Evolutionary conservation across 495 filamentous ascomycete genomes (phyloP).

Genomic region (Pyrenula aspistea): DNA sequence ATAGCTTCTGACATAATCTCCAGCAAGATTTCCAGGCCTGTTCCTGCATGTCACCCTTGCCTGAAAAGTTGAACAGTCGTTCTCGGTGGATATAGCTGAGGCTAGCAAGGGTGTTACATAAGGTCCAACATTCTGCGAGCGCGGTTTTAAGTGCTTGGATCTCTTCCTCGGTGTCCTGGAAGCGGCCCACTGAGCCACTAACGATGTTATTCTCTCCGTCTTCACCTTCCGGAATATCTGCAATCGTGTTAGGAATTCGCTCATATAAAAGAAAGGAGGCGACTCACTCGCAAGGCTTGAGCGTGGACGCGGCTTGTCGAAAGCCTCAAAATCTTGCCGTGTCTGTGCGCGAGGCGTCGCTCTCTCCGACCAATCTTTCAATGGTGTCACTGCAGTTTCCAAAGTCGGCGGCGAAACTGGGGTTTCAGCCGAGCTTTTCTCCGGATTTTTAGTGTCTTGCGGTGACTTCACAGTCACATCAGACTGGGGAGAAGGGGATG

Average conservation of each 20-base stretch:
- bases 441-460: constrained; percentile 6
- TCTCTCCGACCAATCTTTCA: constrained; percentile 50
- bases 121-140: constrained; percentile 82
- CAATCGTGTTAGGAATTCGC: constrained; percentile 7
- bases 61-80: constrained; percentile 54
- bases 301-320: constrained; percentile 30
- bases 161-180: constrained; percentile 47
- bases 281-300: constrained; percentile 60
- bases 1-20: constrained; percentile 79
- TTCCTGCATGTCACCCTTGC: constrained; percentile 63
- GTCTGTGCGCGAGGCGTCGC: constrained; percentile 77
- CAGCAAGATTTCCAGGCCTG: constrained; percentile 87
- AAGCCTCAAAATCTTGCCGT: constrained; percentile 53
- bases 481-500: constrained; percentile 14
- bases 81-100: constrained; percentile 77
- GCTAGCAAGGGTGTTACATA: constrained; percentile 81
- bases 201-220: constrained; percentile 27
- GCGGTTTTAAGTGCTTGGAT: constrained; percentile 62
- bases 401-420: constrained; percentile 52
- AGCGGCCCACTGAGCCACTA: constrained; percentile 17
- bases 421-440: constrained; percentile 13
- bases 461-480: constrained; percentile 19
- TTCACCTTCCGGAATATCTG: constrained; percentile 36
- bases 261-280: constrained; percentile 1
- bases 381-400: constrained; percentile 54